These are phyloP conservation scores for Oxalis stricta DNA, from an alignment of 441 rosid genomes.

Conservation along the genomic window DNA sequence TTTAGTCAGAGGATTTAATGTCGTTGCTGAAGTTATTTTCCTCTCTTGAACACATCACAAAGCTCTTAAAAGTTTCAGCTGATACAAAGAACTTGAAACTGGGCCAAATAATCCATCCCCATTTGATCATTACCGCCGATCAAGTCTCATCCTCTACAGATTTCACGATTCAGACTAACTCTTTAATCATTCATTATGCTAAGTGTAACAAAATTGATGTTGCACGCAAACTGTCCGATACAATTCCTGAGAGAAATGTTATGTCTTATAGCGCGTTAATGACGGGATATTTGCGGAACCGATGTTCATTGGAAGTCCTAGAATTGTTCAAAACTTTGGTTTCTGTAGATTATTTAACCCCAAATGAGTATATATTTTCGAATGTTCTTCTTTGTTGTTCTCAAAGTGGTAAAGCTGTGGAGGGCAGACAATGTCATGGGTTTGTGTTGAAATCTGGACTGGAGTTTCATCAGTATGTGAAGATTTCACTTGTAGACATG, in stretches of 20 bases:
- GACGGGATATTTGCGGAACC: constrained; percentile 46
- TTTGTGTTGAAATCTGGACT: constrained; percentile 45
- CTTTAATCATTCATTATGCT: constrained; percentile 36
- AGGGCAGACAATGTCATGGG: constrained; percentile 59
- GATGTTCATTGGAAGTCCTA: constrained; percentile 35
- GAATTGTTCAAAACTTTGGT: constrained; percentile 39
- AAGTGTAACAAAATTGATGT: constrained; percentile 34
- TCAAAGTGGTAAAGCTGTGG: constrained; percentile 19
- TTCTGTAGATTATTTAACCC: constrained; percentile 19
- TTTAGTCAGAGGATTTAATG: too few species aligned
- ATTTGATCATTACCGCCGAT: constrained; percentile 22
- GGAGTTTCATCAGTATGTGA: constrained; percentile 42
- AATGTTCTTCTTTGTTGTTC: constrained; percentile 45
- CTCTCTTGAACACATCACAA: constrained; percentile 10
- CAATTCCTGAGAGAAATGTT: constrained; percentile 41
- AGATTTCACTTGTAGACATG: constrained; percentile 42
- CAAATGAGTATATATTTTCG: constrained; percentile 51
- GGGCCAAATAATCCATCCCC: constrained; percentile 50
- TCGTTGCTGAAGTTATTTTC: too few species aligned
- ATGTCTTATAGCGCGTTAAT: constrained; percentile 62
- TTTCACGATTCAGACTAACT: constrained; percentile 20
- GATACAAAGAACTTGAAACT: constrained; percentile 23
- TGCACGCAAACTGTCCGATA: constrained; percentile 59
- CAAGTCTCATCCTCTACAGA: constrained; percentile 2
- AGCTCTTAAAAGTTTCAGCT: constrained; percentile 47